phyloP scores from a whole-genome alignment of 148 eudicot species.

The Silene latifolia region DNA sequence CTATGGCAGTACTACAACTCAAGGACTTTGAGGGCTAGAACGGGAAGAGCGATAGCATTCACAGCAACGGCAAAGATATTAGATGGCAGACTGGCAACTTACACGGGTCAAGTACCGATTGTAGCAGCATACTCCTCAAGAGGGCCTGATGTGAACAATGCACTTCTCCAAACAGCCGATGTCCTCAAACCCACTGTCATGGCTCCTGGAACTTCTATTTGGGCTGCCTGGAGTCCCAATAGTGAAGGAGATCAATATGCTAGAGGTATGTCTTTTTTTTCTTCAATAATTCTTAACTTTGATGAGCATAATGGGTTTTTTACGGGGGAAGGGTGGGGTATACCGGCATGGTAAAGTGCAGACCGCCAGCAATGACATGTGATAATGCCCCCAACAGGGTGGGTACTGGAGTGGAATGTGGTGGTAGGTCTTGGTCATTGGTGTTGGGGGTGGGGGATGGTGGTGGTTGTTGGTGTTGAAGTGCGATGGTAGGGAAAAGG shows the following conservation, averaged over 20 bases:
- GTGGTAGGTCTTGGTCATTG: too few species aligned
- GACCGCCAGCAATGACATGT: too few species aligned
- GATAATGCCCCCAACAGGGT: too few species aligned
- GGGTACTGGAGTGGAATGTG: too few species aligned
- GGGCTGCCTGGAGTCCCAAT: constrained; percentile 72
- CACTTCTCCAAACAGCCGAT: constrained; percentile 59
- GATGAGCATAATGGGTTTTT: too few species aligned
- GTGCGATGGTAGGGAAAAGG: too few species aligned
- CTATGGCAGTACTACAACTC: constrained; percentile 63
- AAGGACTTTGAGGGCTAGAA: constrained; percentile 45
- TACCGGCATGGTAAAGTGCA: too few species aligned
- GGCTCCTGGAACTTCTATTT: constrained; percentile 73
- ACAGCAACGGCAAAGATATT: constrained; percentile 48
- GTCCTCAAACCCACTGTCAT: constrained; percentile 62
- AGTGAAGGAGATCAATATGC: constrained; percentile 51
- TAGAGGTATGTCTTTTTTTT: constrained; percentile 32
- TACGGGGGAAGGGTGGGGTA: too few species aligned
- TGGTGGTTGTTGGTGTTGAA: too few species aligned
- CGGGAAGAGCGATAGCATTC: constrained; percentile 47
- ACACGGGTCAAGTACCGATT: constrained; percentile 49
- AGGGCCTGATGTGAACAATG: constrained; percentile 68
- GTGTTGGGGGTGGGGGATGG: too few species aligned
- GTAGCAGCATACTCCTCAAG: constrained; percentile 68
- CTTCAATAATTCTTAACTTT: too few species aligned
- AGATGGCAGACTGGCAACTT: constrained; percentile 59